Evolutionary conservation across 768 basidiomycete genomes (phyloP), one percentile per base, ranked within the genome.

Genomic region (Tubosaeta sp.): DNA sequence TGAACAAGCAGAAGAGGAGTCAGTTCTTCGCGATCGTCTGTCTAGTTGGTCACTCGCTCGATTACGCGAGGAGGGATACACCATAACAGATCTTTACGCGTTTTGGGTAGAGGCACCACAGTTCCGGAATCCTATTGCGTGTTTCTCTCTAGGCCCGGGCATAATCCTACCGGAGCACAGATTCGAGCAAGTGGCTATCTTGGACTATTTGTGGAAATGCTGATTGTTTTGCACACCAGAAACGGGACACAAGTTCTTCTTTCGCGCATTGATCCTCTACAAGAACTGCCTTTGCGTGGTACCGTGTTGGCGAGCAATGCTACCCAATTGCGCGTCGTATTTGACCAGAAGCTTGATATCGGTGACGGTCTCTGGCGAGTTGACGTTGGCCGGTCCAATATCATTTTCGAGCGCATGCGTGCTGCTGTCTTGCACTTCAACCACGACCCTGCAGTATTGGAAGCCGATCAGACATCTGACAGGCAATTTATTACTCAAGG

Each of bases 51-150:
- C 80, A 11, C 51, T 85, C 5, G 71, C 76, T 26, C 76, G 79
- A 19, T 70, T 92, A 39, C 69, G 76, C 56, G 71, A 77, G n/a
- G 85, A 86, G 58, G 91, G 91, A 0, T 91, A 89, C 60, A 80
- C 83, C 47, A 61, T 93, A 31, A 84, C 82, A 0, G 81, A 74
- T 16, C 70, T 91, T 22, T 75, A 70, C 14, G 88, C 79, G 0
- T 91, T 78, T 62, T 90, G 86, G 88, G 65, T 85, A 35, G 76
- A 82, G 51, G 74, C 72, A n/a, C 79, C 76, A 22, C 77, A 80
- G 50, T 84, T 80, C 65, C 86, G 84, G 1, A 78, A 78, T 37
- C 83, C 82, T 2, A 76, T 86, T 6, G 89, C 87, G 0, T 75
- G 77, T 3, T 91, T 93, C 59, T 63, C 69, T 1, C 64, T 83